Evolutionary conservation across 192 early-diverging fungal genomes (phyloP), one percentile per base, ranked within the genome.

Genomic region (Spizellomyces punctatus): DNA sequence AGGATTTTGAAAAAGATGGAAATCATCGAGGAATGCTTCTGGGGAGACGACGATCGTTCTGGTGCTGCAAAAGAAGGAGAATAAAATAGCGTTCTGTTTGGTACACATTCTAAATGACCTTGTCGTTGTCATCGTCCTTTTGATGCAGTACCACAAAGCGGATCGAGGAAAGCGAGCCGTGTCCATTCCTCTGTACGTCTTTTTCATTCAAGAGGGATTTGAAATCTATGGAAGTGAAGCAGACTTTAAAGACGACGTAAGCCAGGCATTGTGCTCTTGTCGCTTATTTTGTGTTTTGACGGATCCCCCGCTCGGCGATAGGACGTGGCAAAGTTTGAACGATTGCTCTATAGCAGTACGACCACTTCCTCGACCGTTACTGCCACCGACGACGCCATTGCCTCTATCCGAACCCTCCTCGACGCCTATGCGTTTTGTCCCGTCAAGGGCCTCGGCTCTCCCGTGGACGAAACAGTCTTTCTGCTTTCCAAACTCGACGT

Each of bases 401-500:
- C 74, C 4, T 57, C 68, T 21, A 52, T 80, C 10, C 66, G 68
- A 49, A 44, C 44, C 49, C 62, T 82, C 43, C 49, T 78, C 21
- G 55, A 67, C 19, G 57, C 64, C 4, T 82, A 47, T 64, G 50
- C 16, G n/a, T 82, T 79, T 66, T 69, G 79, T 10, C 81, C 81
- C 8, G 66, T 82, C 4, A 57, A 72, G 8, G 78, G 78, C 1
- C 36, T 75, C 22, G 78, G 78, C 5, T 75, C 78, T 6, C 76
- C 81, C 10, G 49, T 82, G 22, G 81, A 82, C 66, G 81, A 82
- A 78, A 79, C 76, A 10, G 64, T 82, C 43, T 80, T 74, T 50
- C 68, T 75, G 12, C 52, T 82, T 1, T 77, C 81, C 6, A 74
- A 78, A 65, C 72, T 80, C 22, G 78, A 79, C 58, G 42, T 82